Base-by-base conservation (phyloP, 768 basidiomycete genomes). In the Agaricus bisporus region DNA sequence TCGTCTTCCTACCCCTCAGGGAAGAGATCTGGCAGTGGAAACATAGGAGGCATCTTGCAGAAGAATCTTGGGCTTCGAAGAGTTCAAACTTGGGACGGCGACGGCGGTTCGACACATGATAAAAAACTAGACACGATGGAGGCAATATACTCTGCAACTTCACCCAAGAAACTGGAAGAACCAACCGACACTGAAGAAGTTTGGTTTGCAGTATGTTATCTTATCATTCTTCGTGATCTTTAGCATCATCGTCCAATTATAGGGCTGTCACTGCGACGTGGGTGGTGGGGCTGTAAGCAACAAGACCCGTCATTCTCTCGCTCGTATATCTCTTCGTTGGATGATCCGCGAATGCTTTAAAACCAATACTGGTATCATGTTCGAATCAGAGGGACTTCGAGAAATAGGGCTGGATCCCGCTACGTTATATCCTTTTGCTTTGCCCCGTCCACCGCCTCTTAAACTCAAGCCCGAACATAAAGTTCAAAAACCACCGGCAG, bases 331-430 rank as follows among this genome's bases (percentile, higher is more conserved):
- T 3, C 72, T 85, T 2, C 73, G 77, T 1, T 85, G 87, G 87
- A 86, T 89, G 85, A 67, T 89, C 28, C 79, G 86, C 29, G 80
- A 88, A 60, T 81, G 78, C 59, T 84, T 87, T 74, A 75, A 74
- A 51, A 63, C 78, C 7, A 68, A 81, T 0, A 74, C 80, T 0
- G 84, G 83, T 0, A 84, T 87, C 41, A 68, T 85, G 60, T 87
- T 87, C 66, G 66, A 78, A 37, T 64, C 74, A 0, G 67, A 73
- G 22, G 22, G 22, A 22, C 22, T 22, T 32, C 64, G 63, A 9
- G 63, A 68, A 17, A 70, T 82, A 17, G 82, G 83, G 0, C 60
- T 85, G 48, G 77, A 83, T 49, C 73, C 73, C 0, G 48, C 65
- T 49, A 73, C 67, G 25, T 73, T 85, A 26, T 74, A 74, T 58